These are phyloP conservation scores for Ophiosphaerella herpotricha DNA, from an alignment of 2,329 filamentous ascomycete genomes.

Conservation along the genomic window DNA sequence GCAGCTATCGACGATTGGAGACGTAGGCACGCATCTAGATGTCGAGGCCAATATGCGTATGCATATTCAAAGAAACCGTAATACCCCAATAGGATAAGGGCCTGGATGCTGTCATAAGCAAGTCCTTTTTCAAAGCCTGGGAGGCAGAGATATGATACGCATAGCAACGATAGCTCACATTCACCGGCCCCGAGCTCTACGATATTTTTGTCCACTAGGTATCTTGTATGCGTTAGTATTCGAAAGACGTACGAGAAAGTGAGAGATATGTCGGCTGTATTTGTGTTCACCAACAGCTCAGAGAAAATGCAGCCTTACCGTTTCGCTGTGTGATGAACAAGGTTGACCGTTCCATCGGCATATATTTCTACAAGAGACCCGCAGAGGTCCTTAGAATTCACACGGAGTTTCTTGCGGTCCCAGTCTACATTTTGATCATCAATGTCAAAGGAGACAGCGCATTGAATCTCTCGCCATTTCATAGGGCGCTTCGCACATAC, in stretches of 20 bases:
- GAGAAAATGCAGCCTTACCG: constrained; percentile 7
- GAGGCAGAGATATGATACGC: too few relatives aligned
- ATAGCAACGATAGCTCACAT: too few relatives aligned
- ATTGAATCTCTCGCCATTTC: constrained; percentile 50
- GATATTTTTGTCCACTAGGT: too few relatives aligned
- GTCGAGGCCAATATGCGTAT: constrained; percentile 7
- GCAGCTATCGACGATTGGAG: not conserved
- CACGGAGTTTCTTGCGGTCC: constrained; percentile 27
- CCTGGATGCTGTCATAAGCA: not conserved
- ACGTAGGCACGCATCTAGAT: constrained; percentile 4
- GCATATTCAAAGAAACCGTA: constrained; percentile 10
- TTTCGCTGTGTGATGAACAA: constrained; percentile 47
- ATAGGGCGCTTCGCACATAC: constrained; percentile 48
- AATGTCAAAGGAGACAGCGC: constrained; percentile 40
- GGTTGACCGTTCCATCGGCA: constrained; percentile 37
- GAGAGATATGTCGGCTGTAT: too few relatives aligned
- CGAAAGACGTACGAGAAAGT: too few relatives aligned
- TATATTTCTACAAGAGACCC: constrained; percentile 47
- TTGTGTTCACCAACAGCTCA: not conserved
- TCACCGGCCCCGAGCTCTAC: too few relatives aligned
- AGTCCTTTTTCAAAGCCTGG: too few relatives aligned
- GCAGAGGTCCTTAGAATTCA: constrained; percentile 38
- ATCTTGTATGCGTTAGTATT: too few relatives aligned
- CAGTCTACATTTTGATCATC: constrained; percentile 32
- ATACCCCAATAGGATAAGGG: constrained; percentile 1